Evolutionary conservation across 129 eudicot genomes (phyloP), one percentile per base, ranked within the genome.

Genomic region (Erigeron canadensis): DNA sequence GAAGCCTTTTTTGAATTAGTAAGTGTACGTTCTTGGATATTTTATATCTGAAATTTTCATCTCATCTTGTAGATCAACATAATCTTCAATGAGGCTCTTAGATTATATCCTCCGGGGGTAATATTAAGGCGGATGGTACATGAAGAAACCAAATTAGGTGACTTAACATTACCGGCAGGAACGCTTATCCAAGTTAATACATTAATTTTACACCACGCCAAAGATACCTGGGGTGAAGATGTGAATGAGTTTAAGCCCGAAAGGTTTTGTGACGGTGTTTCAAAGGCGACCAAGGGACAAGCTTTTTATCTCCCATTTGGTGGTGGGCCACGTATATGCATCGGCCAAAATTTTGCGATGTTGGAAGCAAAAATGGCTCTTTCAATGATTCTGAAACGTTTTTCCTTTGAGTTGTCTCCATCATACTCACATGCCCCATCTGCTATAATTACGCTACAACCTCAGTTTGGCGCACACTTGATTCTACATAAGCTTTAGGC

Each of bases 261-360:
- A 51, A 63, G 80, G 62, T 69, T 73, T 74, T 74, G 65, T 0
- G 70, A 60, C 23, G 75, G 77, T 16, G 65, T 74, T 21, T 44
- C 12, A 13, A 67, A 65, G 64, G 70, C 37, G n/a, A 58, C 76
- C 34, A 74, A 80, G 60, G 72, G 81, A 19, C 74, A 56, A 69
- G 55, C 57, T 11, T 8, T 18, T 1, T 77, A 61, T 43, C 6
- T 77, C 44, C 81, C 81, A 8, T 77, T 77, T 70, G 67, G 81
- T 40, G 71, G 66, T 53, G 81, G 81, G n/a, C 81, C 76, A 15
- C 75, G 81, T 48, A 70, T 70, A 61, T 77, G 77, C 13, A 63
- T 77, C 28, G 81, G 81, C 44, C 81, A 68, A 7, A 77, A 77
- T 42, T 77, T 77, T 61, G 63, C 81, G 19, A 69, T 77, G 75